Evolutionary conservation across 2,329 filamentous ascomycete species (phyloP).

Genomic region (Clonostachys rhizophaga): DNA sequence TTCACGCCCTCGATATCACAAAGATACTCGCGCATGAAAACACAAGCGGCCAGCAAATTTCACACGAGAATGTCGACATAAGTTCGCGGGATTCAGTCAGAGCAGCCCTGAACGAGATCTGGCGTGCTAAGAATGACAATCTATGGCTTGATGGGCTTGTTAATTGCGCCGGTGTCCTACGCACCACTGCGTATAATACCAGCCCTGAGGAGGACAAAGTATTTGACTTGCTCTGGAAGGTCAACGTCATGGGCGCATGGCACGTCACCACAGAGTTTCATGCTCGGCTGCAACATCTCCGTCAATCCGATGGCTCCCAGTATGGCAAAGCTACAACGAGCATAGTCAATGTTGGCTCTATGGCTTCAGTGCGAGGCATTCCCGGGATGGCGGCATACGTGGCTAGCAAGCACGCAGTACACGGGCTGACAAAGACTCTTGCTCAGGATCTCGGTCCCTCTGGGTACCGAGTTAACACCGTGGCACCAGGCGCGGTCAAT

Average conservation of each 20-base stretch:
- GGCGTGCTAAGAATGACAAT: too few species aligned
- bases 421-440: slow-evolving; percentile 12
- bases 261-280: not conserved
- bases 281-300: not conserved
- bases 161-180: slow-evolving; percentile 1
- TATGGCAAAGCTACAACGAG: slow-evolving; percentile 9
- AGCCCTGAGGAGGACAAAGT: slow-evolving; percentile 2
- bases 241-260: slow-evolving; percentile 41
- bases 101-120: too few species aligned
- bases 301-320: not conserved
- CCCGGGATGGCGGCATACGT: slow-evolving; percentile 13
- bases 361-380: slow-evolving; percentile 27
- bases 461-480: not conserved
- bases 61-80: too few species aligned
- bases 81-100: too few species aligned
- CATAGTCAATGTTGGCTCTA: slow-evolving; percentile 38
- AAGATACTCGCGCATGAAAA: too few species aligned
- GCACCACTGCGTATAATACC: slow-evolving; percentile 1
- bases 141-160: slow-evolving; percentile 3
- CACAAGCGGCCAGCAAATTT: too few species aligned
- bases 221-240: slow-evolving; percentile 14
- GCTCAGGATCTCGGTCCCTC: not conserved
- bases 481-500: not conserved
- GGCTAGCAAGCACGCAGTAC: slow-evolving; percentile 16
- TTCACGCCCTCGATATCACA: too few species aligned